These are phyloP conservation scores for Trichocladium uniseriatum DNA, from an alignment of 495 filamentous ascomycete genomes.

Conservation along the genomic window DNA sequence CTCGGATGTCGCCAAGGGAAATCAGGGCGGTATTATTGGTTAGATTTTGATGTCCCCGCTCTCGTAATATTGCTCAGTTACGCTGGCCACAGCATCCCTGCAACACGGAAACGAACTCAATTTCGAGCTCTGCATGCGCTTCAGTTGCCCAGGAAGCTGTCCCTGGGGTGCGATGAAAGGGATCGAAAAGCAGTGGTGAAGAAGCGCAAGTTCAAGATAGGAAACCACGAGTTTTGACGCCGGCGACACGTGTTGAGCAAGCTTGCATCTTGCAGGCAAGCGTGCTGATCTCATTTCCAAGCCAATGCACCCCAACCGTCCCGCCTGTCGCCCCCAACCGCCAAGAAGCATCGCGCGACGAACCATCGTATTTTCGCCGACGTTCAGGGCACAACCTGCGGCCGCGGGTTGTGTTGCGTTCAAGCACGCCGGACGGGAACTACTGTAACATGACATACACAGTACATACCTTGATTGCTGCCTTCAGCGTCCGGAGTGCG, in stretches of 20 bases:
- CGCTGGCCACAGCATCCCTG: background rate
- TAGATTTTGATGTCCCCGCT: background rate
- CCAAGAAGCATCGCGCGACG: conserved; percentile 1
- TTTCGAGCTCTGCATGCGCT: conserved; percentile 1
- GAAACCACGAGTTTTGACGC: background rate
- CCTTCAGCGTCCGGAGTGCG: no score
- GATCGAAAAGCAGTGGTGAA: background rate
- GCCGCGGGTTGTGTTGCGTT: background rate
- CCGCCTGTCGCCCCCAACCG: background rate
- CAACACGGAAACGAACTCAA: background rate
- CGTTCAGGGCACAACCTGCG: background rate
- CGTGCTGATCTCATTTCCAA: conserved; percentile 3
- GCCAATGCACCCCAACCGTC: background rate
- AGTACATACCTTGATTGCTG: no score
- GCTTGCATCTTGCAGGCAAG: background rate
- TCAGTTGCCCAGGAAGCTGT: no score
- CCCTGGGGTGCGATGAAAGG: background rate
- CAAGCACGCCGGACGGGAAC: no score
- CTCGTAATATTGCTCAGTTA: conserved; percentile 1
- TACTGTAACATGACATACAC: no score
- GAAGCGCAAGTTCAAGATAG: background rate
- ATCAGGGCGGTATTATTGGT: conserved; percentile 1
- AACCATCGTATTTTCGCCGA: background rate
- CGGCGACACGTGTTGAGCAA: background rate
- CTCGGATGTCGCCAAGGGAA: background rate